Conservation (phyloP, 2,329 filamentous ascomycete genomes). For the Akanthomyces lecanii region DNA sequence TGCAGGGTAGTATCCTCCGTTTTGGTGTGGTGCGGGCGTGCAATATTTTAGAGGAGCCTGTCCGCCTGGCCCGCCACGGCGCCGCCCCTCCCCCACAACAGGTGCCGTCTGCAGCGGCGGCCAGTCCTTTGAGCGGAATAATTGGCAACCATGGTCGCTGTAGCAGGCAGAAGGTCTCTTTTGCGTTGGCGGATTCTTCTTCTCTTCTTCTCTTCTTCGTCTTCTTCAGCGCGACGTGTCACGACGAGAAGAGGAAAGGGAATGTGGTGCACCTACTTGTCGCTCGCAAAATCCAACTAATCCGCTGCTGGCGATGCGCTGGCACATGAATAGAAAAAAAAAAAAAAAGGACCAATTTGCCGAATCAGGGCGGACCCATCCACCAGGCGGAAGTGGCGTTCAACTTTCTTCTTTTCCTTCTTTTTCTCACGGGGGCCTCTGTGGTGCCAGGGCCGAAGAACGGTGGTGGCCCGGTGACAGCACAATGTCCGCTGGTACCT, state of each 20-base stretch:
- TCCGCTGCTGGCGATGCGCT: neutral
- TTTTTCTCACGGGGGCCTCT: neutral
- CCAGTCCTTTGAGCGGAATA: too few species aligned
- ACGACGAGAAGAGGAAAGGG: neutral
- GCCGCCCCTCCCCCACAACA: conserved; percentile 4
- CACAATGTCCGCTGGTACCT: neutral
- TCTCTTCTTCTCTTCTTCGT: too few species aligned
- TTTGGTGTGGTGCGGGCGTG: neutral
- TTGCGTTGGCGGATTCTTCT: too few species aligned
- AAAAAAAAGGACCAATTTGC: neutral
- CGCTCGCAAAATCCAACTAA: too few species aligned
- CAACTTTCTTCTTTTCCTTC: neutral
- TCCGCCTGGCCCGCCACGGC: too few species aligned
- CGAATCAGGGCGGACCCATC: neutral
- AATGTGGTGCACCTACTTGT: too few species aligned
- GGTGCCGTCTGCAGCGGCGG: neutral
- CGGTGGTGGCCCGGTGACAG: neutral
- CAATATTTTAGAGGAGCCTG: neutral
- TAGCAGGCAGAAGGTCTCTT: neutral
- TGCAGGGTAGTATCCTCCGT: neutral
- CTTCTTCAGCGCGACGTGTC: neutral
- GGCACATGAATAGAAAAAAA: neutral
- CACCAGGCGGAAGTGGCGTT: neutral
- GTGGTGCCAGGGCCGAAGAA: neutral
- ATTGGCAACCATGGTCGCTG: too few species aligned